Evolutionary conservation across 768 basidiomycete species (phyloP).

Genomic region (Amanita muscaria): DNA sequence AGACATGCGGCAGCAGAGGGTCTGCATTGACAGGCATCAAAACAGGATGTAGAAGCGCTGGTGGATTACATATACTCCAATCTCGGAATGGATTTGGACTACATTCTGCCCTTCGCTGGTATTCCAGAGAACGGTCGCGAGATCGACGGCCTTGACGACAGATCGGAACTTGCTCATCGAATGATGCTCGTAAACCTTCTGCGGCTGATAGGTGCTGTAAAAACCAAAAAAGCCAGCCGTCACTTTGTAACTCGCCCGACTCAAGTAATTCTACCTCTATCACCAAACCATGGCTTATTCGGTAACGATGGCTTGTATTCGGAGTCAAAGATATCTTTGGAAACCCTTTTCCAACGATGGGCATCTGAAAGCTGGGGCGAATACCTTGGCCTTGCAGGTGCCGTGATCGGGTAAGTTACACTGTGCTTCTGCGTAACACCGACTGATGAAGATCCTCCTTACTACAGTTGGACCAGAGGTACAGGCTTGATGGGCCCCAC

Average conservation of each 20-base stretch:
- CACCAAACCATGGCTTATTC: conserved; percentile 96
- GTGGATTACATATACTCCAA: conserved; percentile 97
- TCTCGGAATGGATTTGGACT: conserved; percentile 94
- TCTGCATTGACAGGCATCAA: conserved; percentile 97
- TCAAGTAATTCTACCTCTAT: conserved; percentile 95
- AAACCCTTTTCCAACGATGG: conserved; percentile 98
- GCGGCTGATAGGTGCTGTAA: conserved; percentile 93
- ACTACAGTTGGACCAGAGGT: conserved; percentile 86
- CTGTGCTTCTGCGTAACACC: not conserved
- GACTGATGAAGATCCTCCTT: conserved; percentile 10
- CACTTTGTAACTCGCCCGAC: conserved; percentile 97
- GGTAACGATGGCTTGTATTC: conserved; percentile 98
- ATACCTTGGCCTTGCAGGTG: conserved; percentile 95
- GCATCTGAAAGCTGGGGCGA: conserved; percentile 98
- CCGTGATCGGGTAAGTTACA: conserved; percentile 82
- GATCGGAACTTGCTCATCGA: conserved; percentile 94
- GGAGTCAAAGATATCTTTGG: conserved; percentile 96
- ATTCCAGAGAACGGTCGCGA: conserved; percentile 98
- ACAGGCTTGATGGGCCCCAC: conserved; percentile 96
- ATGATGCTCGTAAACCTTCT: conserved; percentile 98
- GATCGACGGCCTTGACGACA: conserved; percentile 95
- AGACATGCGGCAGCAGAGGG: conserved; percentile 88
- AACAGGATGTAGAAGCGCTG: conserved; percentile 96
- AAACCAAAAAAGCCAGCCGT: conserved; percentile 94
- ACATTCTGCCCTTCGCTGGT: conserved; percentile 96